phyloP scores from a whole-genome alignment of 2,329 filamentous ascomycete genomes.

The Nakataea oryzae region DNA sequence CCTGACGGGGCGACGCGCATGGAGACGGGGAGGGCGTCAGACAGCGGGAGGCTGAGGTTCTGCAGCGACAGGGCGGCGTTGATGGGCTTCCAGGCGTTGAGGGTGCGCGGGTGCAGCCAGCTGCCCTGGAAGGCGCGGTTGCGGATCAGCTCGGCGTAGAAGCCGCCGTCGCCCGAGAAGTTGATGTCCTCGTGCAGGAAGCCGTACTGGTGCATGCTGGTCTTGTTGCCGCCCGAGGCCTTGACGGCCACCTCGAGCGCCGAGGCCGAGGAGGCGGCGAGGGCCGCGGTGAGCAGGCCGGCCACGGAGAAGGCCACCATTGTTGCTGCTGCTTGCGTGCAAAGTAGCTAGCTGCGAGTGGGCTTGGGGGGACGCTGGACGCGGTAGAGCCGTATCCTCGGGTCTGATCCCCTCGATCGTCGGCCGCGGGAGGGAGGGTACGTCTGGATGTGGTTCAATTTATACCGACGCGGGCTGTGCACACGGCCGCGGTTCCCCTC shows the following conservation, averaged over 20 bases:
- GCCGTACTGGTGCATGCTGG: constrained; percentile 26
- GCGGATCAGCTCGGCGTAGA: constrained; percentile 61
- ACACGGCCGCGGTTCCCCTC: no score
- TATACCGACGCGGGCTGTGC: background rate
- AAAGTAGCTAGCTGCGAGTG: background rate
- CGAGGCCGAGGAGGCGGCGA: constrained; percentile 1
- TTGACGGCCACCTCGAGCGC: constrained; percentile 9
- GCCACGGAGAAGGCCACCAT: background rate
- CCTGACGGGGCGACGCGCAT: constrained; percentile 29
- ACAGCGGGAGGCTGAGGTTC: constrained; percentile 35
- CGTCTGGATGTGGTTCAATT: background rate
- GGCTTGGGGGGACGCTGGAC: background rate
- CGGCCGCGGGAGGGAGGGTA: background rate
- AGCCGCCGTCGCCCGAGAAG: constrained; percentile 60
- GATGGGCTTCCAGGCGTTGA: constrained; percentile 35
- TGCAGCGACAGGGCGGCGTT: constrained; percentile 34
- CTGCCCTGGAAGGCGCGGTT: constrained; percentile 60
- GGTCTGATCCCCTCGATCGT: background rate
- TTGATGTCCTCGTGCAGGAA: constrained; percentile 48
- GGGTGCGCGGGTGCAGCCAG: constrained; percentile 26
- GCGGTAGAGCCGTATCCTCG: background rate
- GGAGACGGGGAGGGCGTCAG: constrained; percentile 38
- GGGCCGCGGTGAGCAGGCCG: background rate
- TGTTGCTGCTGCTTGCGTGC: background rate
- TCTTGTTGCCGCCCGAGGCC: constrained; percentile 22